These are phyloP conservation scores for Tolypocladium ovalisporum DNA, from an alignment of 2,329 filamentous ascomycete species.

Conservation along the genomic window DNA sequence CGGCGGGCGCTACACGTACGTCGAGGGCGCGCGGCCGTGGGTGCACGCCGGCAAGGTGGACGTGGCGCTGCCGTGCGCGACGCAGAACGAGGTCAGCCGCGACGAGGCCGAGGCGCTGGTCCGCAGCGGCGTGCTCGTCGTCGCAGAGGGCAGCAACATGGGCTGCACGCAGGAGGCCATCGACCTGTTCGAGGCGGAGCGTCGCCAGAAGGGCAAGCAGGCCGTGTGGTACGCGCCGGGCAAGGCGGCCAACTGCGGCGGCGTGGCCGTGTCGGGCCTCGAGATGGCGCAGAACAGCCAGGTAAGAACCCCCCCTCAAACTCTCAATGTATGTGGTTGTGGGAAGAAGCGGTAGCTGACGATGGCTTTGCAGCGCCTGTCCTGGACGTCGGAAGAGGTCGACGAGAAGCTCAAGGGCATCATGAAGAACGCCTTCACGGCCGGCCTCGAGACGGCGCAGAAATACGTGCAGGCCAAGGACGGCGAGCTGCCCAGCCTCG, in stretches of 20 bases:
- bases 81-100: slow-evolving; percentile 92
- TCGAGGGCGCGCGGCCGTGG: slow-evolving; percentile 84
- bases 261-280: slow-evolving; percentile 91
- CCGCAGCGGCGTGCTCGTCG: slow-evolving; percentile 64
- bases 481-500: slow-evolving; percentile 78
- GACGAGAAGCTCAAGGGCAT: slow-evolving; percentile 84
- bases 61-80: slow-evolving; percentile 83
- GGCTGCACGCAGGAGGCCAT: slow-evolving; percentile 95
- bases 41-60: slow-evolving; percentile 81
- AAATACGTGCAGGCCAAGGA: slow-evolving; percentile 72
- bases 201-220: slow-evolving; percentile 54
- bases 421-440: slow-evolving; percentile 90
- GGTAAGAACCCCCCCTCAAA: slow-evolving; percentile 12
- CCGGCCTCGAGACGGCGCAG: slow-evolving; percentile 80
- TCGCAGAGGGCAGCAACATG: slow-evolving; percentile 98
- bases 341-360: background rate
- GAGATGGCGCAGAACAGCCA: slow-evolving; percentile 98
- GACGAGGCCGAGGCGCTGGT: slow-evolving; percentile 83
- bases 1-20: slow-evolving; percentile 66
- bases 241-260: slow-evolving; percentile 95
- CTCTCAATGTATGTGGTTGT: no score
- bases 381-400: slow-evolving; percentile 83
- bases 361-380: slow-evolving; percentile 50
- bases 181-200: slow-evolving; percentile 75
- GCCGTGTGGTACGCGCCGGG: slow-evolving; percentile 94